Evolutionary conservation across 2,329 filamentous ascomycete species (phyloP).

Genomic region (Pseudopyrenochaeta lycopersici): DNA sequence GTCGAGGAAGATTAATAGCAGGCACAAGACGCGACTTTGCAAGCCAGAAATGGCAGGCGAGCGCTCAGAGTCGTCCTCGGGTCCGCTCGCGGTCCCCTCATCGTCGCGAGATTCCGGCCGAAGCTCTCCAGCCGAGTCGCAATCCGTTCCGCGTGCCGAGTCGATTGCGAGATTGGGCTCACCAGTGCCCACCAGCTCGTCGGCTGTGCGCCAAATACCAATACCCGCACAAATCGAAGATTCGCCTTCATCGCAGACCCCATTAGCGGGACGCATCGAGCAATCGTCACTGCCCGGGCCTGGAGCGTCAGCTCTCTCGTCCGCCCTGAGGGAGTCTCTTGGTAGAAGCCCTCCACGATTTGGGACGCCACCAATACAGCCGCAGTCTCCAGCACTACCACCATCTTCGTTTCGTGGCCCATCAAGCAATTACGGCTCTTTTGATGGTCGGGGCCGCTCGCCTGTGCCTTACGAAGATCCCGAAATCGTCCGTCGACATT

Average conservation of each 20-base stretch:
- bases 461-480: conserved; percentile 82
- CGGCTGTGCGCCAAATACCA: conserved; percentile 61
- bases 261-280: conserved; percentile 70
- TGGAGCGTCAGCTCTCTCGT: conserved; percentile 86
- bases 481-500: conserved; percentile 91
- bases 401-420: conserved; percentile 61
- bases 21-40: conserved; percentile 4
- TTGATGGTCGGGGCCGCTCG: conserved; percentile 70
- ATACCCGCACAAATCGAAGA: conserved; percentile 57
- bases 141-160: conserved; percentile 59
- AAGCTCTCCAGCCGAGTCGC: conserved; percentile 41
- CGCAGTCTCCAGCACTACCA: conserved; percentile 63
- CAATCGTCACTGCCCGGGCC: conserved; percentile 74
- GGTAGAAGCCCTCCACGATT: conserved; percentile 75
- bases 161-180: conserved; percentile 66
- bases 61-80: conserved; percentile 26
- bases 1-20: conserved; percentile 7
- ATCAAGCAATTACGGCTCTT: conserved; percentile 84
- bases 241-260: conserved; percentile 59
- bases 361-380: conserved; percentile 63
- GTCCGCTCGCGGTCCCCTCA: conserved; percentile 40
- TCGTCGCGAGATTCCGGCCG: conserved; percentile 34
- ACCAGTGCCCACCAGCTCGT: conserved; percentile 61
- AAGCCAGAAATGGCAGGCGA: conserved; percentile 29
- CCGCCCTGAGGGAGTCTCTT: conserved; percentile 80